Conservation (phyloP, 148 eudicot species). For the Oxyria digyna region DNA sequence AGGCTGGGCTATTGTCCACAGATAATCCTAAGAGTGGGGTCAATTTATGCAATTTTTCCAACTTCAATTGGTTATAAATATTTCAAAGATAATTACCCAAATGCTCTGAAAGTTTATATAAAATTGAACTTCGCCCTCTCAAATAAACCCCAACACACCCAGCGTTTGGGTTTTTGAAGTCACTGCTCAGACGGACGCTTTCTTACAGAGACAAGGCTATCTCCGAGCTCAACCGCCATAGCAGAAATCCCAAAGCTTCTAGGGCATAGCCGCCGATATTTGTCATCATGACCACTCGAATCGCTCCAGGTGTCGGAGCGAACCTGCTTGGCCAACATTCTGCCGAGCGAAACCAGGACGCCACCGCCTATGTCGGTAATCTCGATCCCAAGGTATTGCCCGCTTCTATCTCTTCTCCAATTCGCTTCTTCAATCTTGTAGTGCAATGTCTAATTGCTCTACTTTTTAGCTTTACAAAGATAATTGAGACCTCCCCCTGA, state of each 20-base stretch:
- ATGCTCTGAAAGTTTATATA: not conserved
- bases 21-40: no score
- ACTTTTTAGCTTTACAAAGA: not conserved
- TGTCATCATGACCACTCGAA: conserved; percentile 63
- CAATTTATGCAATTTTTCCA: no score
- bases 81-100: no score
- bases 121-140: no score
- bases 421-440: not conserved
- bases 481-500: not conserved
- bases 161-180: not conserved
- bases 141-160: not conserved
- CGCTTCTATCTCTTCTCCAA: not conserved
- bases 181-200: not conserved
- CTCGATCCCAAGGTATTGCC: conserved; percentile 64
- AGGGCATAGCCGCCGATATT: not conserved
- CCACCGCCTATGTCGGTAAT: conserved; percentile 91
- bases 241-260: not conserved
- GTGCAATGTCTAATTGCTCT: not conserved
- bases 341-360: conserved; percentile 95
- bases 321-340: conserved; percentile 90
- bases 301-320: conserved; percentile 94
- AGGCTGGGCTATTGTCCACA: no score
- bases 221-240: conserved; percentile 4
- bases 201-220: not conserved
- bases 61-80: no score